Percentiles rank a stretch among this genome's conserved stretches.
phyloP scores from a whole-genome alignment of 257 asterid species.

The Solanum piurae region DNA sequence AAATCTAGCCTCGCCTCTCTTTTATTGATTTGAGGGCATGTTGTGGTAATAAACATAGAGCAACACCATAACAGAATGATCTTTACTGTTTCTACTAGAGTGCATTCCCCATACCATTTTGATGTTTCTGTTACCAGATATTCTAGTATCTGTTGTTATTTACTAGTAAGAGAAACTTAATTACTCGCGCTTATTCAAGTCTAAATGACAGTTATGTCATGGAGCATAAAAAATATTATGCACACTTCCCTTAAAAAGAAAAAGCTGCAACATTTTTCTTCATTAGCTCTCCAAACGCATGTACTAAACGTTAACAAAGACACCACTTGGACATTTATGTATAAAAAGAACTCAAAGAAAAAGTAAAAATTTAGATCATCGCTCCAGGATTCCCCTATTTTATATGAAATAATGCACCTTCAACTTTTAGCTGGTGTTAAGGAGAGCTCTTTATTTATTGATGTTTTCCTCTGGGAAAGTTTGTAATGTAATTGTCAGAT shows the following conservation, averaged over 20 bases:
- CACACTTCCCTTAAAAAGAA: not conserved
- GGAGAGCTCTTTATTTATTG: not conserved
- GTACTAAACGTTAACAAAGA: not conserved
- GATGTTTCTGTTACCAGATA: not conserved
- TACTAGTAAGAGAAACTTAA: not conserved
- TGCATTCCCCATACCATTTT: not conserved
- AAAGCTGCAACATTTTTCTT: not conserved
- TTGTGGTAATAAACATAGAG: not conserved
- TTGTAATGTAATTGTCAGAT: not conserved
- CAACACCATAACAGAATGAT: not conserved
- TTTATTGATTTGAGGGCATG: not conserved
- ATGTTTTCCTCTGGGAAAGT: not conserved
- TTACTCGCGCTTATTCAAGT: not conserved
- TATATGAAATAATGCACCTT: not conserved
- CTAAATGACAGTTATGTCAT: not conserved
- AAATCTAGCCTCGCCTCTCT: not conserved
- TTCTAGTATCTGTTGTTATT: not conserved
- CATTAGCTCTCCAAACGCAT: not conserved
- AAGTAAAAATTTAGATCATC: not conserved
- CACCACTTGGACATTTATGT: not conserved
- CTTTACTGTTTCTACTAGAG: not conserved
- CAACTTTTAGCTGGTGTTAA: not conserved
- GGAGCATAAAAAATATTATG: not conserved
- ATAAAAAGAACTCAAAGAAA: not conserved
- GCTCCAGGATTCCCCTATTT: not conserved